phyloP scores from a whole-genome alignment of 148 eudicot species.

The Rhododendron griersonianum region DNA sequence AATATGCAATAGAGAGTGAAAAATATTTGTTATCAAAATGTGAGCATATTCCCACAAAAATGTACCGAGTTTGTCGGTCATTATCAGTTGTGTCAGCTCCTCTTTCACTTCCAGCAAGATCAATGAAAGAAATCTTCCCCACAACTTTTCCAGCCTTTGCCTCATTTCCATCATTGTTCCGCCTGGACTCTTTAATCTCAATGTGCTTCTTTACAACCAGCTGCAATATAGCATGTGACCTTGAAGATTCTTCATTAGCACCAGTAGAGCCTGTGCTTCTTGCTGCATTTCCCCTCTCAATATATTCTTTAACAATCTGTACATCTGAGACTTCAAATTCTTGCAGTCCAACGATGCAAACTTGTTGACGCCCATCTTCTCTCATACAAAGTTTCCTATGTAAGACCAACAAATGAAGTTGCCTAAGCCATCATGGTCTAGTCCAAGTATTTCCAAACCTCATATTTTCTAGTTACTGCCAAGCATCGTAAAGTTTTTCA shows the following conservation, averaged over 20 bases:
- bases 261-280: slow-evolving; percentile 99
- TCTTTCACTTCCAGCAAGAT: slow-evolving; percentile 98
- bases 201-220: slow-evolving; percentile 87
- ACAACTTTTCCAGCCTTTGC: slow-evolving; percentile 73
- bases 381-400: slow-evolving; percentile 93
- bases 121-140: slow-evolving; percentile 97
- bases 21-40: neutral
- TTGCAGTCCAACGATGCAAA: slow-evolving; percentile 97
- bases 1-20: neutral
- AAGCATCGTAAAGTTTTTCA: neutral
- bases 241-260: slow-evolving; percentile 97
- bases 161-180: slow-evolving; percentile 68
- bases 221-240: slow-evolving; percentile 98
- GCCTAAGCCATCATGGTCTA: slow-evolving; percentile 1
- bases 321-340: slow-evolving; percentile 98
- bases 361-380: slow-evolving; percentile 98
- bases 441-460: neutral
- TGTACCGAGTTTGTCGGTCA: slow-evolving; percentile 92
- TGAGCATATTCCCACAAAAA: neutral
- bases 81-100: slow-evolving; percentile 99
- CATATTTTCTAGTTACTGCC: neutral
- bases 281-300: slow-evolving; percentile 82
- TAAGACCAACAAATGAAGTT: slow-evolving; percentile 1
- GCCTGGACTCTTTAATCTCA: slow-evolving; percentile 72
- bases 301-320: slow-evolving; percentile 90